Base-by-base conservation (phyloP, 2,329 filamentous ascomycete genomes). In the Intubia oerlemansii region DNA sequence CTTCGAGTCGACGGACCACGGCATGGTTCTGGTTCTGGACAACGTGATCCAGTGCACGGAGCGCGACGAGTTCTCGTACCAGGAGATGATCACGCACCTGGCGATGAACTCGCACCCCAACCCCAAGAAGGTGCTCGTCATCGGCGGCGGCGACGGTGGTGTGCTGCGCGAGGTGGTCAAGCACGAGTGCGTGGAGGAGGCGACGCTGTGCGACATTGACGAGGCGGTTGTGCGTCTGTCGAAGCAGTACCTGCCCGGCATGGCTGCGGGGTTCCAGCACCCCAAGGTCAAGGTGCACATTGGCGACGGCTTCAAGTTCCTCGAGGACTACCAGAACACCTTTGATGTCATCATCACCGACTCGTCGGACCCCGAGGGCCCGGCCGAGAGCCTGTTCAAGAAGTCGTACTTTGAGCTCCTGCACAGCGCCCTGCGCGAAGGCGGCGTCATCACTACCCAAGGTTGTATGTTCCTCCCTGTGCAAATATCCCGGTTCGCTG, bases 331-430 rank as follows among this genome's bases (percentile, higher is more conserved):
- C 66, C 85, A 92, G 72, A 84, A 92, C 62, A 67, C 76, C 49
- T 98, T 98, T 50, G 88, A 98, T 50, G 84, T 98, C 48, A 98
- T 98, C 62, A 95, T 98, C 62, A 98, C 88, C 46, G 88, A 98
- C 60, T 91, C 81, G 41, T 92, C 81, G 37, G 88, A 98, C 53
- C 88, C 88, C 32, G 88, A 95, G 52, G 88, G 88, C 39, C 88
- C 88, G 18, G 88, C 88, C 42, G 84, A 95, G 69, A 75, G 68
- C 45, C 68, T 98, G 40, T 98, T 98, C 76, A 70, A 95, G 68
- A 93, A 93, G 66, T 76, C 82, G 37, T 98, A 98, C 69, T 98
- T 95, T 56, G 66, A 93, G 66, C 73, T 98, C 42, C 68, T 98
- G 37, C 65, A 76, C 53, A 78, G 74, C 47, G 88, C 88, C 44